phyloP scores from a whole-genome alignment of 805 yeast genomes.

The Kockiozyma suomiensis region DNA sequence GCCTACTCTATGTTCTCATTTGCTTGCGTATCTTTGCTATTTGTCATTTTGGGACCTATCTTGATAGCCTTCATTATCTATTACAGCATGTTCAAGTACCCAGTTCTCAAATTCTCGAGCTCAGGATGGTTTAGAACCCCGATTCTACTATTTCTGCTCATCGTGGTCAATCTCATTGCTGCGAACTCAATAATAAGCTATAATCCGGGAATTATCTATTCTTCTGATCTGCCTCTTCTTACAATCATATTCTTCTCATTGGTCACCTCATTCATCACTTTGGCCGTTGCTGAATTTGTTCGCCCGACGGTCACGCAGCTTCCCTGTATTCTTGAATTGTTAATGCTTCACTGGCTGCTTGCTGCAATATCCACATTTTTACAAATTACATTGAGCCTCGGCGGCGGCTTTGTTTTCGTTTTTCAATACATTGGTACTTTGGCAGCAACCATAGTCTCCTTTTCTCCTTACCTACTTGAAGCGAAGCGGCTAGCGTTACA shows the following conservation, averaged over 20 bases:
- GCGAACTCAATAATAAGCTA: not conserved
- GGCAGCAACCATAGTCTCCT: constrained; percentile 1
- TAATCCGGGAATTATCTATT: constrained; percentile 20
- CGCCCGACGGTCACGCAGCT: constrained; percentile 10
- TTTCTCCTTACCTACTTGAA: constrained; percentile 5
- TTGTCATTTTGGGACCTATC: constrained; percentile 14
- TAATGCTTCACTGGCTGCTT: constrained; percentile 19
- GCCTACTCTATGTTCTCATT: constrained; percentile 10
- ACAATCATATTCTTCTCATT: constrained; percentile 6
- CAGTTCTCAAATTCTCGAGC: not conserved
- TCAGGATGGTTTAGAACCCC: constrained; percentile 28
- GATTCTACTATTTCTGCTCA: not conserved
- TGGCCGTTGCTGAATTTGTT: constrained; percentile 3
- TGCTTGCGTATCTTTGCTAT: constrained; percentile 3
- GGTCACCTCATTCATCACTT: not conserved
- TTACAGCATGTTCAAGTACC: not conserved
- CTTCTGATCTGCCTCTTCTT: constrained; percentile 26
- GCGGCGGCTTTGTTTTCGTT: constrained; percentile 18
- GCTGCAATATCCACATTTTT: not conserved
- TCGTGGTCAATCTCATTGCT: constrained; percentile 2
- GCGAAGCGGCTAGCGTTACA: not conserved
- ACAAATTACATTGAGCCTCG: constrained; percentile 2
- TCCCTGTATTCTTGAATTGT: constrained; percentile 12
- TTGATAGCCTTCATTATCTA: constrained; percentile 7
- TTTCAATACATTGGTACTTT: constrained; percentile 17